Evolutionary conservation across 345 rosid species (phyloP), one percentile per base, ranked within the genome.

Genomic region (Citrus trifoliata): DNA sequence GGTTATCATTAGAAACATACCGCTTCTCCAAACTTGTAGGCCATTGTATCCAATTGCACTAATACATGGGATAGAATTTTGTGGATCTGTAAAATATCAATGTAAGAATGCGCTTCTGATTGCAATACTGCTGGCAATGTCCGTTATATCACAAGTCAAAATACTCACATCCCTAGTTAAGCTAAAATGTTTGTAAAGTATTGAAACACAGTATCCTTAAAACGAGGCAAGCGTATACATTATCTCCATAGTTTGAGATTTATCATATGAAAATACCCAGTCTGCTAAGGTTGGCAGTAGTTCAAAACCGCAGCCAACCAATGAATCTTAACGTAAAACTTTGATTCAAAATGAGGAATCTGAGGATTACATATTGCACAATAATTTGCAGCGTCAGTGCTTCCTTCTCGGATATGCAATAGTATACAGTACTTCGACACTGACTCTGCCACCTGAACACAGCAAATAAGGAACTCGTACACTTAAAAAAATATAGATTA

Each of bases 21-120:
- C 98, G 76, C 82, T 88, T 80, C 82, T 88, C 98, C 98, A 95
- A 70, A 91, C 90, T 80, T 92, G 92, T 73, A 88, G 78, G 9
- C 98, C 99, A 82, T 91, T 95, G 87, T 85, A 87, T 58, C 98
- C 98, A 72, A 95, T 85, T 76, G 97, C 96, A 53, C 93, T 83
- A 81, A 93, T 81, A 81, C 90, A 90, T 71, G 99, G 99, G 73
- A 87, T 84, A 79, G 90, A 87, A 18, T 89, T 88, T 83, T 85
- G 91, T 27, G 96, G 93, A 75, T 93, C 99, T 95, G 81, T 58
- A 82, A 53, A 55, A 81, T 74, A 38, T 73, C 68, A 84, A 90
- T 91, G 95, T 81, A 93, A 93, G 95, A 94, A 86, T 79, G 77
- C 71, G 67, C 66, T 73, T 75, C 30, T 71, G 61, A 71, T 40